Evolutionary conservation across 2,329 filamentous ascomycete genomes (phyloP).

Genomic region (Verticillium klebahnii): DNA sequence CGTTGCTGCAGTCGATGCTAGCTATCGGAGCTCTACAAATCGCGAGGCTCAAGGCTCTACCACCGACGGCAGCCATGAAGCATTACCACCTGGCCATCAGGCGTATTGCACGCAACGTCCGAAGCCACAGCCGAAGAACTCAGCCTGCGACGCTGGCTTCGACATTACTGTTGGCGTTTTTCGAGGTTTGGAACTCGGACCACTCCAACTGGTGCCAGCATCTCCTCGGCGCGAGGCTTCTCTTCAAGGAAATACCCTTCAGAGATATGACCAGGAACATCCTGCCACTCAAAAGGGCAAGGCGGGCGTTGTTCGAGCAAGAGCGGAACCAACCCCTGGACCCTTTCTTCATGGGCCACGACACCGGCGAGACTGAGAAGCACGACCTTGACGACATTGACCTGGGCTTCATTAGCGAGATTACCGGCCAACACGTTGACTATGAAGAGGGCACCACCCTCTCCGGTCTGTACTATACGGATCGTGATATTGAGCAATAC

Average conservation of each 20-base stretch:
- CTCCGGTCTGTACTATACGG: constrained; percentile 31
- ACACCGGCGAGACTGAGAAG: constrained; percentile 14
- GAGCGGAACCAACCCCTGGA: constrained; percentile 25
- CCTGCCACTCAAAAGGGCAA: constrained; percentile 53
- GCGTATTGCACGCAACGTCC: constrained; percentile 71
- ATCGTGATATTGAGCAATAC: constrained; percentile 70
- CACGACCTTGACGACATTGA: constrained; percentile 35
- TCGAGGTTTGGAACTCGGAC: constrained; percentile 91
- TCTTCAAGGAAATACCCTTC: constrained; percentile 80
- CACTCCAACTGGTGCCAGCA: constrained; percentile 96
- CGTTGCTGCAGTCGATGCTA: constrained; percentile 84
- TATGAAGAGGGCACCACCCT: constrained; percentile 11
- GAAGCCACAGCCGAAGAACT: constrained; percentile 61
- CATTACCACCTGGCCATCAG: constrained; percentile 88
- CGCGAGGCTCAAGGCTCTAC: constrained; percentile 70
- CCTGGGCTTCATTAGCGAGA: constrained; percentile 31
- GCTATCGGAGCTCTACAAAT: constrained; percentile 85
- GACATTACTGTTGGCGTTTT: constrained; percentile 80
- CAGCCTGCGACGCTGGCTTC: constrained; percentile 83
- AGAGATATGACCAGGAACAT: constrained; percentile 67
- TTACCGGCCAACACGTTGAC: constrained; percentile 34
- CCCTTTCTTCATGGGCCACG: constrained; percentile 17
- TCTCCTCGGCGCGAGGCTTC: constrained; percentile 74
- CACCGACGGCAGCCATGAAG: constrained; percentile 76
- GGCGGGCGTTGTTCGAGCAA: constrained; percentile 30